These are phyloP conservation scores for Daldinia bambusicola DNA, from an alignment of 495 filamentous ascomycete species.

Conservation along the genomic window DNA sequence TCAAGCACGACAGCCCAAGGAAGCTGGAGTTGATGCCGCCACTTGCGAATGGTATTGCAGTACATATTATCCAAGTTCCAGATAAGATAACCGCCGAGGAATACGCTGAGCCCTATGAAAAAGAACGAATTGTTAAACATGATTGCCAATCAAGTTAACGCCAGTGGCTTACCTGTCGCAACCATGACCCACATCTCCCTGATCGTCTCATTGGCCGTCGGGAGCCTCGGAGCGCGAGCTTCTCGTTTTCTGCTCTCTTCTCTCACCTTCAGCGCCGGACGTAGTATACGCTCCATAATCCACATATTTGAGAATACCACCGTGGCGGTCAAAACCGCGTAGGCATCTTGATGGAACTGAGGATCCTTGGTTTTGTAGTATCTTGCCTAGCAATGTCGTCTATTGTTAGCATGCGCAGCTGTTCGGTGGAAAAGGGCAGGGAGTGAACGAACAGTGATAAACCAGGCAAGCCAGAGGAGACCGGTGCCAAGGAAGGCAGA, in stretches of 20 bases:
- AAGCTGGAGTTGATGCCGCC: conserved; percentile 77
- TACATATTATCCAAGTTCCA: conserved; percentile 90
- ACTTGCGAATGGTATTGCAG: conserved; percentile 74
- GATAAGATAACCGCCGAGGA: conserved; percentile 83
- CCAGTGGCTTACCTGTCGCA: conserved; percentile 49
- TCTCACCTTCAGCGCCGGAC: conserved; percentile 64
- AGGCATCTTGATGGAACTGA: conserved; percentile 89
- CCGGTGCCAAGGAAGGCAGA: conserved; percentile 66
- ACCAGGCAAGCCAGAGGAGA: conserved; percentile 72
- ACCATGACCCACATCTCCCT: conserved; percentile 71
- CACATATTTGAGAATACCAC: conserved; percentile 86
- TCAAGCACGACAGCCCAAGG: conserved; percentile 93
- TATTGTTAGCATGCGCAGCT: conserved; percentile 34
- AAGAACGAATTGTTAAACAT: conserved; percentile 17
- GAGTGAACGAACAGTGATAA: conserved; percentile 71
- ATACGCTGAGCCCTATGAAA: conserved; percentile 71
- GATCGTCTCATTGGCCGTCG: conserved; percentile 78
- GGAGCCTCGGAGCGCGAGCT: conserved; percentile 56
- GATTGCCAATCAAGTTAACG: conserved; percentile 17
- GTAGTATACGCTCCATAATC: conserved; percentile 85
- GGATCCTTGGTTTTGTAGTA: conserved; percentile 96
- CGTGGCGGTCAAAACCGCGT: conserved; percentile 79
- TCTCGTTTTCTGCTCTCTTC: conserved; percentile 54
- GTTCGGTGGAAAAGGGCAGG: background rate
- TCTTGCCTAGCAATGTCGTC: conserved; percentile 63